These are phyloP conservation scores for Stentor roeselii DNA, from an alignment of 73 alveolate species.

Conservation along the genomic window DNA sequence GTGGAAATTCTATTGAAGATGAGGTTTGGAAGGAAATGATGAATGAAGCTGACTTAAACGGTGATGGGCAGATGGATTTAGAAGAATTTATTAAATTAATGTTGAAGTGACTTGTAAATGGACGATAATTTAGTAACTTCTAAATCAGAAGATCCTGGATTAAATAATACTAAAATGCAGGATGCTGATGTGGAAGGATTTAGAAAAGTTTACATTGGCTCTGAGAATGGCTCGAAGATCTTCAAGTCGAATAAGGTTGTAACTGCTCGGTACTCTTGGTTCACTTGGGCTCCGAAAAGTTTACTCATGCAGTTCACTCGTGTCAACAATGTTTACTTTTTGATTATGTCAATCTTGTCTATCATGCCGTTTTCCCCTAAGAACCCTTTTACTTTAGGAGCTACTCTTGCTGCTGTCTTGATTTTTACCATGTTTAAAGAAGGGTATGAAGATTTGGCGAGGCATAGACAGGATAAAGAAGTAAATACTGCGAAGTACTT, in stretches of 20 bases:
- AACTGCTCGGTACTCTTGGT: slow-evolving; percentile 6
- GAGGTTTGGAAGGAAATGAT: neutral
- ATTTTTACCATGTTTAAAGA: slow-evolving; percentile 93
- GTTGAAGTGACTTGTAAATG: no score
- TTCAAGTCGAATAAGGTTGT: neutral
- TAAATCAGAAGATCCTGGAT: no score
- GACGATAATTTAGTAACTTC: no score
- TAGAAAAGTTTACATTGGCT: no score
- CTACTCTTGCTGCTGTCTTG: slow-evolving; percentile 90
- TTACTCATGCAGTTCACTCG: slow-evolving; percentile 63
- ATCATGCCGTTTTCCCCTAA: slow-evolving; percentile 83
- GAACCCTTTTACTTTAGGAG: slow-evolving; percentile 83
- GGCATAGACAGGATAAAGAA: slow-evolving; percentile 63
- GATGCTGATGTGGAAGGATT: no score
- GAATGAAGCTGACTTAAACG: slow-evolving; percentile 1
- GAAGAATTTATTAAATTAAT: neutral
- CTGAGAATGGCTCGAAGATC: no score
- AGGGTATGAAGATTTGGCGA: slow-evolving; percentile 75
- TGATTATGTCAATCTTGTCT: slow-evolving; percentile 69
- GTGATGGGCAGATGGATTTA: slow-evolving; percentile 23
- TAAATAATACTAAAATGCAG: no score
- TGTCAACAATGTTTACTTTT: slow-evolving; percentile 75
- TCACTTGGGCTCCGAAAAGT: slow-evolving; percentile 66
- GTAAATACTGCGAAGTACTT: slow-evolving; percentile 45
- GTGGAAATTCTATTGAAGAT: neutral